Evolutionary conservation across 2,329 filamentous ascomycete species (phyloP).

Genomic region (Escovopsis sp.): DNA sequence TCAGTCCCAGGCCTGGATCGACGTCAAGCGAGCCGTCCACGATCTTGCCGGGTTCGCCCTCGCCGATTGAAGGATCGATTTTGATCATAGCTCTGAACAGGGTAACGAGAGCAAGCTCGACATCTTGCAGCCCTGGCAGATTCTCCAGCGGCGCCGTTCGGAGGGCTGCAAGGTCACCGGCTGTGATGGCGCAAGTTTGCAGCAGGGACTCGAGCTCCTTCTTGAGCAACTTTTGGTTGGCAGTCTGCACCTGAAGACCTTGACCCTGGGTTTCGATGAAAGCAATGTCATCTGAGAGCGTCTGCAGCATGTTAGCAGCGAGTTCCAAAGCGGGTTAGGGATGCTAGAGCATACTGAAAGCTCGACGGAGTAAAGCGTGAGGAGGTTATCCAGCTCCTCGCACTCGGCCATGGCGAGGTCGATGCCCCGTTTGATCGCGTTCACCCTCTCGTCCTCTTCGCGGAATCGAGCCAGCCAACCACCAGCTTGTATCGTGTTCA

Average conservation of each 20-base stretch:
- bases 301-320: slow-evolving; percentile 33
- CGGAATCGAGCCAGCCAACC: slow-evolving; percentile 77
- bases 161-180: slow-evolving; percentile 57
- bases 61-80: slow-evolving; percentile 69
- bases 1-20: slow-evolving; percentile 36
- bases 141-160: slow-evolving; percentile 60
- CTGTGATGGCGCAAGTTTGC: slow-evolving; percentile 77
- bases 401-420: slow-evolving; percentile 89
- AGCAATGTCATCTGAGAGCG: slow-evolving; percentile 84
- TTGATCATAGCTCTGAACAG: slow-evolving; percentile 88
- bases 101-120: slow-evolving; percentile 63
- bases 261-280: slow-evolving; percentile 97
- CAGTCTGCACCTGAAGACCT: slow-evolving; percentile 89
- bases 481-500: slow-evolving; percentile 81
- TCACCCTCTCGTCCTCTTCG: slow-evolving; percentile 80
- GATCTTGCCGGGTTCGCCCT: slow-evolving; percentile 31
- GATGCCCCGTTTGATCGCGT: slow-evolving; percentile 71
- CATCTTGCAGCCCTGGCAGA: slow-evolving; percentile 54
- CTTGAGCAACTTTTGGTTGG: slow-evolving; percentile 88
- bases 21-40: slow-evolving; percentile 30
- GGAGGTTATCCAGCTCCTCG: slow-evolving; percentile 84
- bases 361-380: slow-evolving; percentile 91
- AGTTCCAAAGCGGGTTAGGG: too few species aligned
- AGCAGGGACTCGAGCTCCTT: slow-evolving; percentile 81
- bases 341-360: slow-evolving; percentile 50